Evolutionary conservation across 2,329 filamentous ascomycete genomes (phyloP).

Genomic region (Cryphonectria radicalis): DNA sequence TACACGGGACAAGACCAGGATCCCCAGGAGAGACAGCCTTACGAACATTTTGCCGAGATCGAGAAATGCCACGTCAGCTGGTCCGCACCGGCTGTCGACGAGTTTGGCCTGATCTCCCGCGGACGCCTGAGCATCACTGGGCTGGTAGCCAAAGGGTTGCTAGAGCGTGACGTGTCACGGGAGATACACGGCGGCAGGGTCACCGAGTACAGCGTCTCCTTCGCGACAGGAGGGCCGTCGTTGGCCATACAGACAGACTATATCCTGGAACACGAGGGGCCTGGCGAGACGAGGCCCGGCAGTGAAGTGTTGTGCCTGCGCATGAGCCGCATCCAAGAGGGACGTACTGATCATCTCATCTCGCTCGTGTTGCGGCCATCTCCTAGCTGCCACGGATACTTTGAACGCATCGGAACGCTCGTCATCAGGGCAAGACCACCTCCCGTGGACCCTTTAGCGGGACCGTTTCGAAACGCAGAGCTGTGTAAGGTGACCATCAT

Average conservation of each 20-base stretch:
- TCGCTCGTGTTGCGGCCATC: not conserved
- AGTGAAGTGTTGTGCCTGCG: constrained; percentile 1
- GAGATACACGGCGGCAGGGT: not conserved
- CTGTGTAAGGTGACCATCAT: not conserved
- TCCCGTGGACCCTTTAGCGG: not conserved
- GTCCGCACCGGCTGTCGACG: constrained; percentile 3
- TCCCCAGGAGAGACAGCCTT: not conserved
- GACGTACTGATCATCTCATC: not conserved
- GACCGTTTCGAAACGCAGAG: not conserved
- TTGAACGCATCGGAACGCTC: not conserved
- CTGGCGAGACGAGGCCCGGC: not conserved
- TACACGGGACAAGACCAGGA: not conserved
- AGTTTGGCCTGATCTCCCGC: not conserved
- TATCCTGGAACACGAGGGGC: not conserved
- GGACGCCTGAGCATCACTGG: not conserved
- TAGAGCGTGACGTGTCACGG: not conserved
- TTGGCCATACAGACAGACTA: not conserved
- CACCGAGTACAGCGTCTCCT: not conserved
- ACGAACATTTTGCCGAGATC: not conserved
- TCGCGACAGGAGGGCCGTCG: not conserved
- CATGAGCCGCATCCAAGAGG: constrained; percentile 8
- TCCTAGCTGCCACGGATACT: not conserved
- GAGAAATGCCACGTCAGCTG: not conserved
- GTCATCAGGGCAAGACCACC: not conserved
- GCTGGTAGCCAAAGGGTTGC: not conserved